Conservation (phyloP, 495 filamentous ascomycete species). For the Neurospora discreta region DNA sequence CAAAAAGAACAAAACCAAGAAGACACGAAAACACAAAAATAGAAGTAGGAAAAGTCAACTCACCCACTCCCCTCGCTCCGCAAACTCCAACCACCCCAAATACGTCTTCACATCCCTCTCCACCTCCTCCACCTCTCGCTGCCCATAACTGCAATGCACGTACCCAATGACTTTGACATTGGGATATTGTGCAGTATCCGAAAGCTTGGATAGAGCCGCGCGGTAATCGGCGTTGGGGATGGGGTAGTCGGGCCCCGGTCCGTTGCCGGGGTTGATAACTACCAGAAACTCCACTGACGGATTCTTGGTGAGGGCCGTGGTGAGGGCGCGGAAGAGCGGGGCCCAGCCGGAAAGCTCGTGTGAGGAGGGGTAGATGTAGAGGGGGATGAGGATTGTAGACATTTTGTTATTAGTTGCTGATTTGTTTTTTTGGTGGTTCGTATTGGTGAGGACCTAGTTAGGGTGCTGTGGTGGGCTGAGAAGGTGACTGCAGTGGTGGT, state of each 20-base stretch:
- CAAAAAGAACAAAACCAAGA: background rate
- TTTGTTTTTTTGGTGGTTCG: background rate
- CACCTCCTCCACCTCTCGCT: constrained; percentile 29
- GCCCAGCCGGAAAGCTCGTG: constrained; percentile 21
- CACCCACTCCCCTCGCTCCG: background rate
- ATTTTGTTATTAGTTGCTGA: background rate
- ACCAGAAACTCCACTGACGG: constrained; percentile 38
- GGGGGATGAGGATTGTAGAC: constrained; percentile 34
- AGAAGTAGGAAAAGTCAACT: background rate
- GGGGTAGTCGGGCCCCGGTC: constrained; percentile 32
- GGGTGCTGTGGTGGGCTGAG: background rate
- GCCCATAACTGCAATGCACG: constrained; percentile 40
- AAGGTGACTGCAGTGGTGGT: background rate
- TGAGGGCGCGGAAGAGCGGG: constrained; percentile 28
- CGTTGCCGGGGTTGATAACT: constrained; percentile 45
- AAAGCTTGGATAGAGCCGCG: constrained; percentile 34
- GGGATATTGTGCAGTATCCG: constrained; percentile 10
- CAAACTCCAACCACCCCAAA: background rate
- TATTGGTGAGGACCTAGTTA: background rate
- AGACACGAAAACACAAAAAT: background rate
- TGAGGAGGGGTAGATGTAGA: constrained; percentile 45
- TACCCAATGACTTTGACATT: constrained; percentile 47
- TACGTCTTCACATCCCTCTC: constrained; percentile 19
- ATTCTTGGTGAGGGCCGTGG: constrained; percentile 22
- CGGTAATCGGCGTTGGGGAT: constrained; percentile 43